Evolutionary conservation across 2,329 filamentous ascomycete species (phyloP).

Genomic region (Pseudogymnoascus sp.): DNA sequence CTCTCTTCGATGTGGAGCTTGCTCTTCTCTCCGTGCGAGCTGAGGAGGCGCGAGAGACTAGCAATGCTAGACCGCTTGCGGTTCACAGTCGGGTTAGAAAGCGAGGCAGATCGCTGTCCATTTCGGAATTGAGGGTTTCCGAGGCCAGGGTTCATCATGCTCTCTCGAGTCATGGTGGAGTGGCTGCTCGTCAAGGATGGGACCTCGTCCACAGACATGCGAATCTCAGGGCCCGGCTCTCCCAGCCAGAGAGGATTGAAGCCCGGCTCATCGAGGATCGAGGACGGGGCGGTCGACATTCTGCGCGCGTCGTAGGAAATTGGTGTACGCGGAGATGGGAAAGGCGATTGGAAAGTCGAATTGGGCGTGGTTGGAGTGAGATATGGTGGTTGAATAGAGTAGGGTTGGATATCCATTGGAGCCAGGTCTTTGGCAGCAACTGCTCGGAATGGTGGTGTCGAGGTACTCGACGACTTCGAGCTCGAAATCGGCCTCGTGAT

Average conservation of each 20-base stretch:
- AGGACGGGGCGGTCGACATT: slow-evolving; percentile 69
- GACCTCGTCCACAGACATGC: slow-evolving; percentile 66
- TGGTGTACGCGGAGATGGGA: slow-evolving; percentile 61
- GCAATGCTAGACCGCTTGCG: slow-evolving; percentile 69
- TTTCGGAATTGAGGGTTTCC: slow-evolving; percentile 42
- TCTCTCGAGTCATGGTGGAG: slow-evolving; percentile 68
- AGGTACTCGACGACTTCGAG: slow-evolving; percentile 29
- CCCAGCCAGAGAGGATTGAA: slow-evolving; percentile 66
- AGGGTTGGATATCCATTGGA: slow-evolving; percentile 42
- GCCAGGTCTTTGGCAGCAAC: slow-evolving; percentile 36
- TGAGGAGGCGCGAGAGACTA: slow-evolving; percentile 69
- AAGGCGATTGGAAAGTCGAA: slow-evolving; percentile 44
- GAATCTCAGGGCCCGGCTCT: slow-evolving; percentile 64
- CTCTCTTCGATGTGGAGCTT: slow-evolving; percentile 64
- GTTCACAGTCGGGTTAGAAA: slow-evolving; percentile 55
- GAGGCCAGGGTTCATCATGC: slow-evolving; percentile 34
- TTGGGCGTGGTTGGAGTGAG: slow-evolving; percentile 54
- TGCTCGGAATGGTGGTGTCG: slow-evolving; percentile 26
- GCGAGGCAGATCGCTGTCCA: slow-evolving; percentile 55
- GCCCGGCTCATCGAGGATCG: slow-evolving; percentile 61
- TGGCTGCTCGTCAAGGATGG: slow-evolving; percentile 70
- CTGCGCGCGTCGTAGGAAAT: slow-evolving; percentile 65
- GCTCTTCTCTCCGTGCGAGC: slow-evolving; percentile 66
- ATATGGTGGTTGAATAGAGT: slow-evolving; percentile 34
- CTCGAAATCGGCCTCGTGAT: slow-evolving; percentile 24